Conservation (phyloP, 257 asterid species). For the Solanum appendiculatum region DNA sequence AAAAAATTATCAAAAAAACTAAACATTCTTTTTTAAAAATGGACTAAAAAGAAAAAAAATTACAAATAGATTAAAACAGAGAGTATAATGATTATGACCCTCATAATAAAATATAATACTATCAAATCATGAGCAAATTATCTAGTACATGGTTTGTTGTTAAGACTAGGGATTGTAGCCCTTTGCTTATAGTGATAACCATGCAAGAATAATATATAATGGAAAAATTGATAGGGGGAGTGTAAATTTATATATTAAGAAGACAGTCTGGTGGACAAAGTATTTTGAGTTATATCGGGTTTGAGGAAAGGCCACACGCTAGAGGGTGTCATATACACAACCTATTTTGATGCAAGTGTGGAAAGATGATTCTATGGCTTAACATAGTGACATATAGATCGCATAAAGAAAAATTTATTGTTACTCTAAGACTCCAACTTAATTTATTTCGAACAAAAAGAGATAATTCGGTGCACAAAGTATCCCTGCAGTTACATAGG, state of each 20-base stretch:
- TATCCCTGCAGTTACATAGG: background rate
- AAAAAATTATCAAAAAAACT: too few relatives aligned
- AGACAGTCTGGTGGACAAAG: accelerated
- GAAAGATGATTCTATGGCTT: accelerated
- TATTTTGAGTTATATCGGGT: background rate
- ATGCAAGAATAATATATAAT: background rate
- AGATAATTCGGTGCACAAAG: background rate
- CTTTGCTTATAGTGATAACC: background rate
- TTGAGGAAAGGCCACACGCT: background rate
- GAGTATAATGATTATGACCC: background rate
- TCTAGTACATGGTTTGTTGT: background rate
- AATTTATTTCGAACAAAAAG: background rate
- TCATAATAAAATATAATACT: background rate
- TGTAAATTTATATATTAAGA: background rate
- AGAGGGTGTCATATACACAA: background rate
- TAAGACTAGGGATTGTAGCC: background rate
- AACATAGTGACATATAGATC: background rate
- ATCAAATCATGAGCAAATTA: background rate
- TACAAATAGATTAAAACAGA: background rate
- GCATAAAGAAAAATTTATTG: background rate
- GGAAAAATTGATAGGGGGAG: background rate
- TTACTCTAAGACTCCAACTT: background rate
- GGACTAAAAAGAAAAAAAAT: too few relatives aligned
- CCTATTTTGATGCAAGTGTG: background rate
- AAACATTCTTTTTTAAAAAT: too few relatives aligned